Conservation (phyloP, 129 eudicot species). For the Flaveria robusta region DNA sequence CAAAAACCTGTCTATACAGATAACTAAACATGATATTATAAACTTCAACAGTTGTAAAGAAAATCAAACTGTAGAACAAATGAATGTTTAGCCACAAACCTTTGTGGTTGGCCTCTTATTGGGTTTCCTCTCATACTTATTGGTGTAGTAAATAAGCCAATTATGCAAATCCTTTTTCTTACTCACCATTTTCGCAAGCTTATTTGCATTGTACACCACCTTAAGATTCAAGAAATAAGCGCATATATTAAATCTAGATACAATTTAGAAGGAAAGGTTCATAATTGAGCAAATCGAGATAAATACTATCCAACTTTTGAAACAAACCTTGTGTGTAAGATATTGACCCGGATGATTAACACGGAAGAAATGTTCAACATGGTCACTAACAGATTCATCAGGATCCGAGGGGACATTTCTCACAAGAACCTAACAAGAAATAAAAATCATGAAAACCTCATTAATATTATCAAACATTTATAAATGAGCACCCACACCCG, state of each 20-base stretch:
- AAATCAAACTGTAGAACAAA: background rate
- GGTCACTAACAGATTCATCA: conserved; percentile 82
- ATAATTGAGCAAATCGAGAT: background rate
- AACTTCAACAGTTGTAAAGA: background rate
- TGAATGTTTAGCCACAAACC: conserved; percentile 48
- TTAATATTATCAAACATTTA: background rate
- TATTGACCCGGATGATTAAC: conserved; percentile 92
- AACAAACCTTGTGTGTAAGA: conserved; percentile 75
- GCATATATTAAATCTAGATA: background rate
- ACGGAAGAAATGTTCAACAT: conserved; percentile 91
- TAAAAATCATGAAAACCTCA: background rate
- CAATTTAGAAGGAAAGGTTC: background rate
- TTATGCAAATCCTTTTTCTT: conserved; percentile 61
- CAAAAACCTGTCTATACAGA: conserved; percentile 94
- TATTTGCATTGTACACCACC: conserved; percentile 93
- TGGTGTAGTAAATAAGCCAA: conserved; percentile 77
- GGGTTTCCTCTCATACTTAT: conserved; percentile 69
- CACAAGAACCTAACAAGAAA: conserved; percentile 75
- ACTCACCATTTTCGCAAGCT: conserved; percentile 75
- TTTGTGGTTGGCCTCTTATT: conserved; percentile 60
- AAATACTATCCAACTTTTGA: background rate
- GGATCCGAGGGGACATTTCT: conserved; percentile 91
- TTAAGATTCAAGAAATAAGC: conserved; percentile 31
- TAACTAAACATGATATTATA: conserved; percentile 30
- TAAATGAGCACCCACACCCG: background rate